These are phyloP conservation scores for Blastobotrys serpentis DNA, from an alignment of 1,139 yeast species.

Conservation along the genomic window DNA sequence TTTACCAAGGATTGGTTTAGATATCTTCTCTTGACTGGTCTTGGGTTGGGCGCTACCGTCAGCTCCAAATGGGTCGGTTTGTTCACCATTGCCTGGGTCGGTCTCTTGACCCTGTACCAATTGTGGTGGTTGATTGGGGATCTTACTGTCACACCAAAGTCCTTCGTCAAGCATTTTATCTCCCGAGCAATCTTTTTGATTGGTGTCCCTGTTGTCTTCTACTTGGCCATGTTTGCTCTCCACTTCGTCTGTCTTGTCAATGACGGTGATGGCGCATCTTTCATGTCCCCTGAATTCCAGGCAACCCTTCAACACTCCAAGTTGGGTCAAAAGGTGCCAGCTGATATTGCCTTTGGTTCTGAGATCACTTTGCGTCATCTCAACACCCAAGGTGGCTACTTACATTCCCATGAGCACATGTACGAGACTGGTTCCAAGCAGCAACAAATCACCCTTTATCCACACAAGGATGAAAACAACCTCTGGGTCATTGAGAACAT, in stretches of 20 bases:
- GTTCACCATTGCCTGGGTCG: conserved; percentile 93
- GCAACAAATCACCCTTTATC: conserved; percentile 86
- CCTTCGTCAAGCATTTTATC: conserved; percentile 52
- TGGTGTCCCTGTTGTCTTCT: conserved; percentile 67
- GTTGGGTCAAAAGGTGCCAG: conserved; percentile 65
- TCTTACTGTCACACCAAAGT: conserved; percentile 55
- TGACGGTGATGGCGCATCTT: conserved; percentile 87
- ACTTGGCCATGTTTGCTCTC: conserved; percentile 69
- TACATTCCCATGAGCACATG: conserved; percentile 84
- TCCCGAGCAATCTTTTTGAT: conserved; percentile 61
- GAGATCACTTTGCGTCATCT: conserved; percentile 73
- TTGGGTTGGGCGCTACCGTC: conserved; percentile 82
- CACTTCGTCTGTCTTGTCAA: conserved; percentile 70
- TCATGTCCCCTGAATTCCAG: conserved; percentile 89
- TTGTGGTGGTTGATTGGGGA: conserved; percentile 91
- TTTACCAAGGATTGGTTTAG: conserved; percentile 68
- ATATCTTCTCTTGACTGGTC: conserved; percentile 68
- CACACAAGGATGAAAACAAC: conserved; percentile 88
- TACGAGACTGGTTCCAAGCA: conserved; percentile 94
- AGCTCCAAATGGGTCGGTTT: conserved; percentile 97
- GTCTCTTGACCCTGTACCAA: conserved; percentile 68
- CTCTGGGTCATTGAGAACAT: conserved; percentile 54
- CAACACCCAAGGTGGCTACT: conserved; percentile 88
- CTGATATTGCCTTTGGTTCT: conserved; percentile 91
- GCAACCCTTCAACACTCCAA: conserved; percentile 67